Evolutionary conservation across 1,139 yeast species (phyloP).

Genomic region (Trichomonascaceae sp.): DNA sequence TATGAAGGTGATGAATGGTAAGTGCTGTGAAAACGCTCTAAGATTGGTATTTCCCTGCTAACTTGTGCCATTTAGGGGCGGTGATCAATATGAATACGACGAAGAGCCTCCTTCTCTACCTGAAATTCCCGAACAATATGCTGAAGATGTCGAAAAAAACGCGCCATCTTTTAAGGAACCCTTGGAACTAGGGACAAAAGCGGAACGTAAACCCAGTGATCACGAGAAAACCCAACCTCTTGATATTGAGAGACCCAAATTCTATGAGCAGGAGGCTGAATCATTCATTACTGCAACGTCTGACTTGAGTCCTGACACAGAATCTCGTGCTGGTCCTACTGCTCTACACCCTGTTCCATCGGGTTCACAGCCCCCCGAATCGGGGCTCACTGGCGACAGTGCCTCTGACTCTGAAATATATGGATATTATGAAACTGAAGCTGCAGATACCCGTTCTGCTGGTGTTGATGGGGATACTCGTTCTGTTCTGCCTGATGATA

Average conservation of each 20-base stretch:
- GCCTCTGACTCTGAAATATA: constrained; percentile 12
- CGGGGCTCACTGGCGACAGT: background rate
- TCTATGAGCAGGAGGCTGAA: background rate
- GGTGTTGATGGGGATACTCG: background rate
- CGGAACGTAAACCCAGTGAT: constrained; percentile 12
- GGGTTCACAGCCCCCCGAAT: background rate
- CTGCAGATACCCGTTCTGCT: background rate
- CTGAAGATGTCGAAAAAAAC: background rate
- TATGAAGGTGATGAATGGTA: constrained; percentile 36
- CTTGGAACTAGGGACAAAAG: constrained; percentile 20
- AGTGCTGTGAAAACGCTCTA: constrained; percentile 5
- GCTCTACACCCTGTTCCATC: background rate
- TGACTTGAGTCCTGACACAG: background rate
- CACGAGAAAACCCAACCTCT: background rate
- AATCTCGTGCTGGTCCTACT: background rate
- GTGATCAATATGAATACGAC: constrained; percentile 24
- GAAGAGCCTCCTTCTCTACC: constrained; percentile 22
- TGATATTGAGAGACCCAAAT: background rate
- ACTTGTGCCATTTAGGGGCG: constrained; percentile 17
- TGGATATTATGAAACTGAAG: constrained; percentile 15
- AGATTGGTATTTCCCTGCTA: background rate
- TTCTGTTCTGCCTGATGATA: background rate
- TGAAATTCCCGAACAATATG: constrained; percentile 24
- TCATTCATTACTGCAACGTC: constrained; percentile 1
- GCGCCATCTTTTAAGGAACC: constrained; percentile 12